Evolutionary conservation across 495 filamentous ascomycete genomes (phyloP).

Genomic region (Geoglossum glabrum): DNA sequence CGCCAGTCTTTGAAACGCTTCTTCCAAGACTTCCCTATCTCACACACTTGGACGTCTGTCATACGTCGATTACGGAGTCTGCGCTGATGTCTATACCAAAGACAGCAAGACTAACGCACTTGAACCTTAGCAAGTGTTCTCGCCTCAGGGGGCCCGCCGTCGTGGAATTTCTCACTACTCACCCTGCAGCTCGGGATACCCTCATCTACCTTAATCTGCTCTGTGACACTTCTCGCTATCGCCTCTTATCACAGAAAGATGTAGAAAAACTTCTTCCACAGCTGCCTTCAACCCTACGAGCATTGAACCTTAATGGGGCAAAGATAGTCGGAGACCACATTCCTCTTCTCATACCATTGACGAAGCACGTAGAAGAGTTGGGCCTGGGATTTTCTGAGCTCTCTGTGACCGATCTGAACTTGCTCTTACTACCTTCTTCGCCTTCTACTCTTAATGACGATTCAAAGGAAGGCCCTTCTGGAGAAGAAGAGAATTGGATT

Average conservation of each 20-base stretch:
- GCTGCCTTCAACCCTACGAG: constrained; percentile 48
- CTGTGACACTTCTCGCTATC: constrained; percentile 54
- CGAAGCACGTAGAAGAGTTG: constrained; percentile 65
- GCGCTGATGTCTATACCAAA: constrained; percentile 52
- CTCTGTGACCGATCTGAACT: constrained; percentile 41
- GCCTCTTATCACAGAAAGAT: constrained; percentile 45
- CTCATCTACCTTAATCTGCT: constrained; percentile 59
- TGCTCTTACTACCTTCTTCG: constrained; percentile 20
- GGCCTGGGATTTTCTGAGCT: constrained; percentile 49
- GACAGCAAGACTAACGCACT: constrained; percentile 54
- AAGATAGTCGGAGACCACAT: constrained; percentile 47
- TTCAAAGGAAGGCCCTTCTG: not conserved
- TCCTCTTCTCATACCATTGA: constrained; percentile 42
- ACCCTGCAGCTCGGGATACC: constrained; percentile 43
- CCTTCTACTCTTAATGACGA: constrained; percentile 10
- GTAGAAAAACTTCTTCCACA: constrained; percentile 44
- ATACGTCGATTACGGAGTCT: constrained; percentile 56
- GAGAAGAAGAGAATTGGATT: constrained; percentile 22
- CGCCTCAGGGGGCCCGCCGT: constrained; percentile 43
- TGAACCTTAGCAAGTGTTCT: constrained; percentile 62
- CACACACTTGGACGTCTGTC: constrained; percentile 64
- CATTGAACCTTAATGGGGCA: constrained; percentile 58
- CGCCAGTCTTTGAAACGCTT: constrained; percentile 46
- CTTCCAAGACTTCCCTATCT: constrained; percentile 48
- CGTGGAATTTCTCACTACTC: constrained; percentile 50